These are phyloP conservation scores for Piper longum DNA, from an alignment of 164 flowering plant genomes.

Conservation along the genomic window DNA sequence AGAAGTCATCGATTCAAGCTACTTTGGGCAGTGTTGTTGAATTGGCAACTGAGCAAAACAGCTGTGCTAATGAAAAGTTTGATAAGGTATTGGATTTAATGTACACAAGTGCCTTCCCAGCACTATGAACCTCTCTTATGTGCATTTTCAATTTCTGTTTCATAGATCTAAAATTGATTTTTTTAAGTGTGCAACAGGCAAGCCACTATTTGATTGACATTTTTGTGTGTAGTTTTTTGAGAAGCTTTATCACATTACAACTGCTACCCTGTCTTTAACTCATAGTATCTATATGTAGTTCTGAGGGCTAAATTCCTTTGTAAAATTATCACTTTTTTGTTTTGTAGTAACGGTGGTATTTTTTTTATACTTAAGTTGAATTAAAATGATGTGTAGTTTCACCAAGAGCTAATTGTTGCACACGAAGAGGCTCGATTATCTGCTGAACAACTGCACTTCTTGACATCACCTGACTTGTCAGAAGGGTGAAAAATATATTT, in stretches of 20 bases:
- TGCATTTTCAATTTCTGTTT: neutral
- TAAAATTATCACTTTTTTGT: neutral
- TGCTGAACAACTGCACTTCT: slow-evolving; percentile 19
- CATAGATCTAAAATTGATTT: neutral
- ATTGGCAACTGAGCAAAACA: slow-evolving; percentile 45
- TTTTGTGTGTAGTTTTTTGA: neutral
- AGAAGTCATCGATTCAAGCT: slow-evolving; percentile 53
- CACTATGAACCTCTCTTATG: neutral
- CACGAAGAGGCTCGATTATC: slow-evolving; percentile 36
- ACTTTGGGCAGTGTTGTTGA: slow-evolving; percentile 40
- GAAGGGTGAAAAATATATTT: neutral
- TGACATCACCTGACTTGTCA: slow-evolving; percentile 8
- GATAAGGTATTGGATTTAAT: slow-evolving; percentile 37
- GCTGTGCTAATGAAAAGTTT: slow-evolving; percentile 36
- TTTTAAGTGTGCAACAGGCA: neutral
- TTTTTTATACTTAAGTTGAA: neutral
- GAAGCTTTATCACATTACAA: neutral
- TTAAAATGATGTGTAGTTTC: slow-evolving; percentile 18
- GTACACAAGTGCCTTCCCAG: neutral
- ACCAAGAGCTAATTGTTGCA: slow-evolving; percentile 40
- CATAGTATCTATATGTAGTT: neutral
- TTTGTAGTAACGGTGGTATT: neutral
- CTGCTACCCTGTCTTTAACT: neutral
- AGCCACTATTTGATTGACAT: neutral
- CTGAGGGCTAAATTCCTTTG: neutral